Percentiles rank a stretch among this genome's conserved stretches.
Conservation (phyloP, 495 filamentous ascomycete species). For the Aspergillus indologenus region DNA sequence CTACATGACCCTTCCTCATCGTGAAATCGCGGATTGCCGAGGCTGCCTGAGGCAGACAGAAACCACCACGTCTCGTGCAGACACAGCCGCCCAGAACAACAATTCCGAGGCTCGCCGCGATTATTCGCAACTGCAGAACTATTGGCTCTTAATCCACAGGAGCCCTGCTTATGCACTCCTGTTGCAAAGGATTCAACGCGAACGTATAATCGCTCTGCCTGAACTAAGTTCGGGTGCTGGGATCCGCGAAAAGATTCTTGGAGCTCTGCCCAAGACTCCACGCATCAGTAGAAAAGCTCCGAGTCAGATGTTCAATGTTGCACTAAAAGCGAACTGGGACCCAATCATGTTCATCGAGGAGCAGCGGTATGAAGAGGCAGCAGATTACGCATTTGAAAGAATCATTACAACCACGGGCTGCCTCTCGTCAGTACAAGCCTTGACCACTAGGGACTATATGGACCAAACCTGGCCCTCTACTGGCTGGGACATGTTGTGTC, state of each 20-base stretch:
- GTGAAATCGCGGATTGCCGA: no score
- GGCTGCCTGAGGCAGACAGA: no score
- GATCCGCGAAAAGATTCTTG: neutral
- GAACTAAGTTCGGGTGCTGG: neutral
- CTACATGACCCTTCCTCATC: no score
- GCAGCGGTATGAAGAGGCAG: constrained; percentile 20
- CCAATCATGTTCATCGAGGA: constrained; percentile 21
- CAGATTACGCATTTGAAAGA: constrained; percentile 18
- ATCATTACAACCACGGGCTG: constrained; percentile 28
- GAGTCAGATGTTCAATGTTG: neutral
- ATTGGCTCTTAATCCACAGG: neutral
- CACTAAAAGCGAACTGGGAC: constrained; percentile 23
- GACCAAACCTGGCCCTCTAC: constrained; percentile 30
- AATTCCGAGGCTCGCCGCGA: no score
- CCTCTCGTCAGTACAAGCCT: constrained; percentile 25
- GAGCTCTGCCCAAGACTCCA: neutral
- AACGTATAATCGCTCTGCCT: neutral
- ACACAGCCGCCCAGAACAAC: no score
- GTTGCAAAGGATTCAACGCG: neutral
- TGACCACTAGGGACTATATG: constrained; percentile 28
- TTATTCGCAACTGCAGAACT: neutral
- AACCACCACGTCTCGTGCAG: no score
- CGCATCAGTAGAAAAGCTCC: neutral
- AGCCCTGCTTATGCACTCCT: neutral
- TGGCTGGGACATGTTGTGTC: constrained; percentile 20